phyloP scores from a whole-genome alignment of 169 alveolate genomes.

The Cryptosporidium canis region DNA sequence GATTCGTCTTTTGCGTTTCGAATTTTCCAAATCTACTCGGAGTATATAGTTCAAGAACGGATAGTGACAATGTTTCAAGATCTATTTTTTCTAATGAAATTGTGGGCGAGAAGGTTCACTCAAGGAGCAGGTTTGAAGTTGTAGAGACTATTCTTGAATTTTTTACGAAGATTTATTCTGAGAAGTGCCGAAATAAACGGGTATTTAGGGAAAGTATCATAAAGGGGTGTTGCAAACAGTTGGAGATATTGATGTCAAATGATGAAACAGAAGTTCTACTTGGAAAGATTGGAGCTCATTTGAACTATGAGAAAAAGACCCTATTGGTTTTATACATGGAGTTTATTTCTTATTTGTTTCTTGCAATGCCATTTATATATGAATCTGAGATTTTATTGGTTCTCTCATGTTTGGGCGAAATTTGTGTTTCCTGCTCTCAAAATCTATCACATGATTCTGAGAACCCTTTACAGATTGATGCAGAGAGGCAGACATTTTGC shows the following conservation, averaged over 20 bases:
- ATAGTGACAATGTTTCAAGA: background rate
- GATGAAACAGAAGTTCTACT: slow-evolving; percentile 21
- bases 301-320: background rate
- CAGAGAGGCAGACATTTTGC: background rate
- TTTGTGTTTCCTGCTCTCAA: slow-evolving; percentile 50
- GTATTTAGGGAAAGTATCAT: slow-evolving; percentile 40
- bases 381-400: slow-evolving; percentile 52
- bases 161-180: slow-evolving; percentile 33
- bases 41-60: background rate
- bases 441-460: background rate
- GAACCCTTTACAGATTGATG: background rate
- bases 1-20: slow-evolving; percentile 6
- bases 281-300: background rate
- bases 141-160: slow-evolving; percentile 20
- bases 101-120: background rate
- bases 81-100: slow-evolving; percentile 24
- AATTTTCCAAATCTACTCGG: slow-evolving; percentile 27
- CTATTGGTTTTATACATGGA: slow-evolving; percentile 32
- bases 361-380: slow-evolving; percentile 47
- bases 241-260: slow-evolving; percentile 3
- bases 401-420: slow-evolving; percentile 52
- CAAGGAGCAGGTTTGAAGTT: slow-evolving; percentile 19
- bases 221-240: slow-evolving; percentile 54
- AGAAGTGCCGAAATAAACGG: slow-evolving; percentile 36
- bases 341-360: slow-evolving; percentile 40